Conservation (phyloP, 2,329 filamentous ascomycete species). For the Aspergillus fumigatiaffinis region DNA sequence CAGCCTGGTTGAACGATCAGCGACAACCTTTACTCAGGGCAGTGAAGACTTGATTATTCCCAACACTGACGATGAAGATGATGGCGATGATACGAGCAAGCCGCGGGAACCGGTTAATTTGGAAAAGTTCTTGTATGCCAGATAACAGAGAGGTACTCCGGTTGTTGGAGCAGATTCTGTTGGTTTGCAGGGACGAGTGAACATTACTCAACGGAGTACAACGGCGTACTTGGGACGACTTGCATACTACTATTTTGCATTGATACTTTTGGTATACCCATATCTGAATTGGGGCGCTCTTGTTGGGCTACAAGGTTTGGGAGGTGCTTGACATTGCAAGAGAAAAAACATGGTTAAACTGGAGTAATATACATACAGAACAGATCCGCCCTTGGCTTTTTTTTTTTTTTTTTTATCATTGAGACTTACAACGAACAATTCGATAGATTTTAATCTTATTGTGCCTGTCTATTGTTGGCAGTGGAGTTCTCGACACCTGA, state of each 20-base stretch:
- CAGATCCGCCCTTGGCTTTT: neutral
- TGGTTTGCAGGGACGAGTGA: neutral
- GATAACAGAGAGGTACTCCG: conserved; percentile 34
- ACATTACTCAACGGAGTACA: neutral
- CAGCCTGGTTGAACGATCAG: conserved; percentile 10
- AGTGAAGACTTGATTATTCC: conserved; percentile 53
- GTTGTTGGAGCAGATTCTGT: conserved; percentile 15
- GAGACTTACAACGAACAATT: neutral
- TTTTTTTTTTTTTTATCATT: too few species aligned
- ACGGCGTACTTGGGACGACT: neutral
- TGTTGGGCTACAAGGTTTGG: neutral
- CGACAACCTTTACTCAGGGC: conserved; percentile 29
- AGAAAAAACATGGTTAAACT: neutral
- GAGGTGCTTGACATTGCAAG: neutral
- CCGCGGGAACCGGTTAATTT: conserved; percentile 17
- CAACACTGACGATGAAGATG: conserved; percentile 46
- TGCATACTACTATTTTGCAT: neutral
- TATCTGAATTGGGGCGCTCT: neutral
- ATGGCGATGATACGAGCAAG: conserved; percentile 10
- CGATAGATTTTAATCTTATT: neutral
- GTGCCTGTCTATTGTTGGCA: conserved; percentile 1
- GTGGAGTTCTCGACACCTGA: conserved; percentile 1
- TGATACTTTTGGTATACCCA: neutral
- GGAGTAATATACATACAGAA: neutral
- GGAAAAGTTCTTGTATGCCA: conserved; percentile 1